phyloP scores from a whole-genome alignment of 495 filamentous ascomycete genomes.

The Penicillium parvum region DNA sequence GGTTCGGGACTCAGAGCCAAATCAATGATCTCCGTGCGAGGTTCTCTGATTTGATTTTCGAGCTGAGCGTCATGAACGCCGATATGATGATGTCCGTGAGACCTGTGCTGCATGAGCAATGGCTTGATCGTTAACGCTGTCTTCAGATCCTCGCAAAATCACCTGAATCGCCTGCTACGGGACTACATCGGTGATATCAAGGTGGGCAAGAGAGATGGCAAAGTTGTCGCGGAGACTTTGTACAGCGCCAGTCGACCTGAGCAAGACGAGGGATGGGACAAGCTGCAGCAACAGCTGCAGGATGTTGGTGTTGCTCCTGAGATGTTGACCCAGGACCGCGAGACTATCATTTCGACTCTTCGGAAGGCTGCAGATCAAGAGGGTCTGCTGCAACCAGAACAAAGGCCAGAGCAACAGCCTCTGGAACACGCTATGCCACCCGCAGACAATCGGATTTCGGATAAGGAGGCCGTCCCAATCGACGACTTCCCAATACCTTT shows the following conservation, averaged over 20 bases:
- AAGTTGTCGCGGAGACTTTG: constrained; percentile 3
- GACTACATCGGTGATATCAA: constrained; percentile 8
- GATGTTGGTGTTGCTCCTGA: constrained; percentile 9
- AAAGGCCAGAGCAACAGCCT: background rate
- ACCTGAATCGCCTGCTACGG: constrained; percentile 7
- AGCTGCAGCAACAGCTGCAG: constrained; percentile 8
- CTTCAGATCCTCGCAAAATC: constrained; percentile 15
- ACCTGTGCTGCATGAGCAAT: background rate
- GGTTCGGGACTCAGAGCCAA: background rate
- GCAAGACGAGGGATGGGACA: constrained; percentile 9
- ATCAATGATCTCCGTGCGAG: constrained; percentile 13
- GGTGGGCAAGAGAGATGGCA: constrained; percentile 2
- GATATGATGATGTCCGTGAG: constrained; percentile 21
- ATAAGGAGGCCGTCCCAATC: constrained; percentile 1
- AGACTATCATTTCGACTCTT: constrained; percentile 12
- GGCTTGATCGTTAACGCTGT: background rate
- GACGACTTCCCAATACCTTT: constrained; percentile 9
- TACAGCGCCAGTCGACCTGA: background rate
- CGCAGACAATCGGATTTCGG: background rate
- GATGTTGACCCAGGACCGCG: constrained; percentile 9
- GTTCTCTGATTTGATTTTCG: constrained; percentile 12
- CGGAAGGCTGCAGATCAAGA: constrained; percentile 6
- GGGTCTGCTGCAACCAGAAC: background rate
- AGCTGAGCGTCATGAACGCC: constrained; percentile 14
- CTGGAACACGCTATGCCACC: background rate